Evolutionary conservation across 805 yeast species (phyloP).

Genomic region (Myxozyma sirexii): DNA sequence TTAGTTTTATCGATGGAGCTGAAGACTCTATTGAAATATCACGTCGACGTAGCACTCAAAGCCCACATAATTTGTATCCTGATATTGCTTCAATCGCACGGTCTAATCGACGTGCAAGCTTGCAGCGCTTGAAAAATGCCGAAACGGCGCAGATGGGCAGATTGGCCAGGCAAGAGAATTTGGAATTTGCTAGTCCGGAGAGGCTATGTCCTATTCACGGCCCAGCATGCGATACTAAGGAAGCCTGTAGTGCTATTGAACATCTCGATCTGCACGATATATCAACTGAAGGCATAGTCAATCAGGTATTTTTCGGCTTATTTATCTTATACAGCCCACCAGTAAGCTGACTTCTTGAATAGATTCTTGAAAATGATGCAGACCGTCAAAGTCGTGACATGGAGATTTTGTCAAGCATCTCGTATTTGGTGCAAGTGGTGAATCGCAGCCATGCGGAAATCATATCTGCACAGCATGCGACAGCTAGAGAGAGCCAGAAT

Average conservation of each 20-base stretch:
- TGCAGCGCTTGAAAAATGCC: not conserved
- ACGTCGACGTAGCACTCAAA: not conserved
- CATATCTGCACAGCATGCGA: not conserved
- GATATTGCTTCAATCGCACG: not conserved
- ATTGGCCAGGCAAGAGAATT: too few species aligned
- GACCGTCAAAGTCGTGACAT: conserved; percentile 10
- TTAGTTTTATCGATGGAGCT: conserved; percentile 19
- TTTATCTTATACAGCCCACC: not conserved
- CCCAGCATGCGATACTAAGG: too few species aligned
- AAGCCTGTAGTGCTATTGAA: too few species aligned
- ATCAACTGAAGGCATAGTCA: too few species aligned
- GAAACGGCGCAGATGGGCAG: not conserved
- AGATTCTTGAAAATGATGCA: conserved; percentile 17
- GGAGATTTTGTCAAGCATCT: conserved; percentile 23
- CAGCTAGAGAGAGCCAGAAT: not conserved
- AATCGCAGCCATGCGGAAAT: not conserved
- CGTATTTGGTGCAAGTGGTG: conserved; percentile 11
- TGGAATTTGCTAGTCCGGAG: too few species aligned
- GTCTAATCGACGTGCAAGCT: not conserved
- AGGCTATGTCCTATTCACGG: too few species aligned
- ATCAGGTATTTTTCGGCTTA: not conserved
- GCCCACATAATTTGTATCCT: not conserved
- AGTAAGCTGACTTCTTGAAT: too few species aligned
- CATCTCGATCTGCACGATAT: not conserved
- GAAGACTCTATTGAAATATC: not conserved